Percentiles rank a stretch among this genome's conserved stretches.
Conservation (phyloP, 2,329 filamentous ascomycete species). For the Dactylellina sp. region DNA sequence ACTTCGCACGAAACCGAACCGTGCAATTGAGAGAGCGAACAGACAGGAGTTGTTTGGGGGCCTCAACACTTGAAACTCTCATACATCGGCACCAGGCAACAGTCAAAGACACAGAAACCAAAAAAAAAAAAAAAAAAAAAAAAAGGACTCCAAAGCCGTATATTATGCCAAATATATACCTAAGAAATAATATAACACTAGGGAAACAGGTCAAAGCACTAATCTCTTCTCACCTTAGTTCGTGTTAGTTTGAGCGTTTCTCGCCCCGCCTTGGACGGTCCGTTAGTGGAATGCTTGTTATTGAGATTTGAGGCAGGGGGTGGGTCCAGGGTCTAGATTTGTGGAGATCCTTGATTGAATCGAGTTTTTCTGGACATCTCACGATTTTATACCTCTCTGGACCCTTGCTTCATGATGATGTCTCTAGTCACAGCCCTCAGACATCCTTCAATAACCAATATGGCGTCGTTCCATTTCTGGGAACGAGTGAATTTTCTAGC, state of each 20-base stretch:
- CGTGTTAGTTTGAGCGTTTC: background rate
- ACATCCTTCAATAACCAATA: too few species aligned
- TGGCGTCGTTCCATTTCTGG: too few species aligned
- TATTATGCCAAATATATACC: background rate
- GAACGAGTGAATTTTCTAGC: too few species aligned
- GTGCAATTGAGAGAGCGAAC: background rate
- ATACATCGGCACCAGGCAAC: slow-evolving; percentile 9
- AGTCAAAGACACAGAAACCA: background rate
- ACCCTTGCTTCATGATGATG: too few species aligned
- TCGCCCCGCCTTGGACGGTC: background rate
- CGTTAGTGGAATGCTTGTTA: slow-evolving; percentile 12
- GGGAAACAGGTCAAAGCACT: slow-evolving; percentile 6
- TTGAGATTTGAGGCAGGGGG: slow-evolving; percentile 19
- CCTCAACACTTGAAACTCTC: slow-evolving; percentile 29
- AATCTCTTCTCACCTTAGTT: slow-evolving; percentile 14
- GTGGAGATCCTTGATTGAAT: slow-evolving; percentile 11
- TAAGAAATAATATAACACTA: too few species aligned
- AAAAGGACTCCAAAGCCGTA: background rate
- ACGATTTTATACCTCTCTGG: background rate
- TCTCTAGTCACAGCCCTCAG: too few species aligned
- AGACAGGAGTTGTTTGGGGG: slow-evolving; percentile 12
- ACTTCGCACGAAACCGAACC: too few species aligned
- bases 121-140: background rate
- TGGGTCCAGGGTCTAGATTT: slow-evolving; percentile 15
- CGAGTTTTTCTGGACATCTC: background rate